These are phyloP conservation scores for Hypoxylon sp. DNA, from an alignment of 2,329 filamentous ascomycete species.

Conservation along the genomic window DNA sequence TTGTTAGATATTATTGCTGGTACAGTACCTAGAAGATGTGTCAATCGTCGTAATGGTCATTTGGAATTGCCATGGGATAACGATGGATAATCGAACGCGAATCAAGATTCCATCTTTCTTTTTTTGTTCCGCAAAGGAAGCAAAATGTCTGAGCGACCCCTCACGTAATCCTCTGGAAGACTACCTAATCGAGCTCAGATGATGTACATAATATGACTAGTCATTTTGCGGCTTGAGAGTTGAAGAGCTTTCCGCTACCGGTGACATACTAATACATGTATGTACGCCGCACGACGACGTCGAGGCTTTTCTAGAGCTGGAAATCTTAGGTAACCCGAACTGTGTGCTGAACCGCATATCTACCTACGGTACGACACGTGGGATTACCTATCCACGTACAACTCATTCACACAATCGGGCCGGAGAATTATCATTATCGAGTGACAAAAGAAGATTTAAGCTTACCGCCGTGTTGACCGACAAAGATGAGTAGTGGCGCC, in stretches of 20 bases:
- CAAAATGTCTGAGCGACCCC: constrained; percentile 7
- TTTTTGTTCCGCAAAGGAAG: too few species aligned
- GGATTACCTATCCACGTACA: constrained; percentile 30
- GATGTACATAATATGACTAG: constrained; percentile 17
- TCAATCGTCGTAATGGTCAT: constrained; percentile 6
- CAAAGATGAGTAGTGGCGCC: constrained; percentile 23
- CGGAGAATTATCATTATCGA: constrained; percentile 33
- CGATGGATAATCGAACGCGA: not conserved
- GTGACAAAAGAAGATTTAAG: constrained; percentile 34
- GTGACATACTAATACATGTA: not conserved
- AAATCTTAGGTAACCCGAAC: constrained; percentile 26
- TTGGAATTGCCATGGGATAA: constrained; percentile 6
- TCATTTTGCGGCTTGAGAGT: constrained; percentile 31
- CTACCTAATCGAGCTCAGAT: constrained; percentile 11
- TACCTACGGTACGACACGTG: constrained; percentile 30
- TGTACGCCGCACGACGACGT: not conserved
- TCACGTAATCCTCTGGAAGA: constrained; percentile 26
- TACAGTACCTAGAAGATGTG: too few species aligned
- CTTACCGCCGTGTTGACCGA: constrained; percentile 35
- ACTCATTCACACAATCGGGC: constrained; percentile 34
- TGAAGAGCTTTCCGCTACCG: too few species aligned
- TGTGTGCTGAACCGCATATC: constrained; percentile 24
- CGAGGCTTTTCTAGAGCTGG: constrained; percentile 5
- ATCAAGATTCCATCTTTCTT: constrained; percentile 5
- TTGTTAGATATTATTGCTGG: not conserved